These are phyloP conservation scores for Penicillium angulare DNA, from an alignment of 495 filamentous ascomycete genomes.

Conservation along the genomic window DNA sequence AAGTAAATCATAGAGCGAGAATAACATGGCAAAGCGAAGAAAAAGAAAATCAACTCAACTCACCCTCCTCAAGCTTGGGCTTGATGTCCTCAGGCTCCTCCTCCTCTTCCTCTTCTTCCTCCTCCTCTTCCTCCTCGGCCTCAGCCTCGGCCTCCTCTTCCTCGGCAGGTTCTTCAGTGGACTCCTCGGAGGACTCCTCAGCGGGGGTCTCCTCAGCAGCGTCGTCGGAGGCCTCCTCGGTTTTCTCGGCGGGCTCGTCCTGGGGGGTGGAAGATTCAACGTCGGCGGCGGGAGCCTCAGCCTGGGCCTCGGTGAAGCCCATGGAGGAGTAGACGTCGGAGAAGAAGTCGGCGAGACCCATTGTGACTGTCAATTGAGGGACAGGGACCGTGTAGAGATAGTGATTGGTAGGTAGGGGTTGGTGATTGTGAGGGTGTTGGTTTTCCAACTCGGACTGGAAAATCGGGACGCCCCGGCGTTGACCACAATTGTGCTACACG, in stretches of 20 bases:
- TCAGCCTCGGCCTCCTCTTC: slow-evolving; percentile 46
- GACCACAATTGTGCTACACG: slow-evolving; percentile 44
- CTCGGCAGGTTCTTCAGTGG: slow-evolving; percentile 45
- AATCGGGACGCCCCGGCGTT: slow-evolving; percentile 48
- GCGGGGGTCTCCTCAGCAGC: slow-evolving; percentile 34
- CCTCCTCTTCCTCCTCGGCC: slow-evolving; percentile 47
- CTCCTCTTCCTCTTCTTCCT: slow-evolving; percentile 79
- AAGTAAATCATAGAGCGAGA: no score
- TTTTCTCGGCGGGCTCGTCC: slow-evolving; percentile 52
- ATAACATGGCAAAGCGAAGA: background rate
- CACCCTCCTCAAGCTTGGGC: slow-evolving; percentile 88
- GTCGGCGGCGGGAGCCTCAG: slow-evolving; percentile 57
- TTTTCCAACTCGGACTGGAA: slow-evolving; percentile 44
- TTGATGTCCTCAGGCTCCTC: slow-evolving; percentile 86
- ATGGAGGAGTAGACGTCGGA: slow-evolving; percentile 58
- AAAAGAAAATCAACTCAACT: slow-evolving; percentile 35
- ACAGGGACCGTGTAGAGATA: slow-evolving; percentile 25
- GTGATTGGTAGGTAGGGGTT: slow-evolving; percentile 34
- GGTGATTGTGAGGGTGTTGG: slow-evolving; percentile 30
- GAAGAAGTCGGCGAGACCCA: slow-evolving; percentile 66
- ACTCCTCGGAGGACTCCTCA: slow-evolving; percentile 44
- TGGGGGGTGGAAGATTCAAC: slow-evolving; percentile 50
- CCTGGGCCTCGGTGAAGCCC: slow-evolving; percentile 57
- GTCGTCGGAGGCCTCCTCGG: slow-evolving; percentile 34
- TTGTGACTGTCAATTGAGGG: slow-evolving; percentile 48